phyloP scores from a whole-genome alignment of 495 filamentous ascomycete species.

The Podospora australis region DNA sequence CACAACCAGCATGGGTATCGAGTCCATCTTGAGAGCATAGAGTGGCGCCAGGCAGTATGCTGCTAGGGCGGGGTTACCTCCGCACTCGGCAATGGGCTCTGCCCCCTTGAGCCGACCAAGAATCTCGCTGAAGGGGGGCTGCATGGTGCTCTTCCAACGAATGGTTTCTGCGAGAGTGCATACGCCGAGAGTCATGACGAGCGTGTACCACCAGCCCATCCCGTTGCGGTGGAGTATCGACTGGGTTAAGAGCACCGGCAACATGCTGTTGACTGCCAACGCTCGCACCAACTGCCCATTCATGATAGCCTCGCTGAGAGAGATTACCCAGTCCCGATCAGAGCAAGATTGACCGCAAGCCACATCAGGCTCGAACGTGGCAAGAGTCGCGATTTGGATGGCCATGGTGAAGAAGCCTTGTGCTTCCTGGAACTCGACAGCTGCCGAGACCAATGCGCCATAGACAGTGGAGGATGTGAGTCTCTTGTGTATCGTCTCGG shows the following conservation, averaged over 20 bases:
- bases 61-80: not conserved
- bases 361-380: not conserved
- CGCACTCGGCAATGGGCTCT: not conserved
- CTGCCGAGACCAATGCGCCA: not conserved
- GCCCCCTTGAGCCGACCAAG: not conserved
- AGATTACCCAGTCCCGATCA: not conserved
- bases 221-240: not conserved
- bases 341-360: not conserved
- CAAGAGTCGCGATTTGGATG: not conserved
- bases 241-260: not conserved
- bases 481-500: not conserved
- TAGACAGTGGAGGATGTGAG: not conserved
- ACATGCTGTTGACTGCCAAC: not conserved
- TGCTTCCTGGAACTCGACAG: constrained; percentile 3
- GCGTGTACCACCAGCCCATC: constrained; percentile 1
- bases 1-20: not conserved
- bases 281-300: not conserved
- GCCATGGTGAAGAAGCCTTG: constrained; percentile 1
- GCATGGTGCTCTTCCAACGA: not conserved
- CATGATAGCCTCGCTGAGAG: not conserved
- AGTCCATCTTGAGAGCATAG: not conserved
- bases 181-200: not conserved
- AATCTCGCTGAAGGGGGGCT: not conserved
- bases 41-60: not conserved
- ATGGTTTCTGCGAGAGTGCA: not conserved